phyloP scores from a whole-genome alignment of 129 eudicot species.

The Flaveria trinervia region DNA sequence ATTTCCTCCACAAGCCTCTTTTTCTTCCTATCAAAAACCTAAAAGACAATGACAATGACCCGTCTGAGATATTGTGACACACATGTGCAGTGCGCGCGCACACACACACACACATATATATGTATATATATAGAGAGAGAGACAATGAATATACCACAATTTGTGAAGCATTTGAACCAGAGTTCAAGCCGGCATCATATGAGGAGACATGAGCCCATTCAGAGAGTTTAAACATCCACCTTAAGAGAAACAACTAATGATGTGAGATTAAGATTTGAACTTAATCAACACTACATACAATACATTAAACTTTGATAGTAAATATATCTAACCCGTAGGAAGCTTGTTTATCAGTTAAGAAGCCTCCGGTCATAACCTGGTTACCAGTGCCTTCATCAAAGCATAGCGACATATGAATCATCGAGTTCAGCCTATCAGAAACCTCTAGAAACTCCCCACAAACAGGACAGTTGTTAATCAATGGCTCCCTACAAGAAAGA shows the following conservation, averaged over 20 bases:
- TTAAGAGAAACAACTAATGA: slow-evolving; percentile 33
- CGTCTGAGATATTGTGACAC: slow-evolving; percentile 18
- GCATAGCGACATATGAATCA: slow-evolving; percentile 92
- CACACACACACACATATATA: not conserved
- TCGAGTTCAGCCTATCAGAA: slow-evolving; percentile 62
- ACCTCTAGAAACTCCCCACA: slow-evolving; percentile 82
- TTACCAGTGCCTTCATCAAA: slow-evolving; percentile 98
- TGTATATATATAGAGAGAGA: too few species aligned
- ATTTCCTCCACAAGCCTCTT: slow-evolving; percentile 93
- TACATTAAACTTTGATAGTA: not conserved
- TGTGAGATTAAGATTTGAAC: slow-evolving; percentile 20
- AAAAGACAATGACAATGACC: slow-evolving; percentile 33
- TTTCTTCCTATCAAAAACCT: slow-evolving; percentile 85
- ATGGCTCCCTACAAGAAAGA: slow-evolving; percentile 67
- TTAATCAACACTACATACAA: not conserved
- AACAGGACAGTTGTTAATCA: slow-evolving; percentile 83
- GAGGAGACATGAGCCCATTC: slow-evolving; percentile 97
- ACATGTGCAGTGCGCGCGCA: not conserved
- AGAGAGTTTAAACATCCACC: slow-evolving; percentile 98
- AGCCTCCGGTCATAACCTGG: slow-evolving; percentile 92
- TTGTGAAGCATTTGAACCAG: slow-evolving; percentile 86
- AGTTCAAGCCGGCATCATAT: slow-evolving; percentile 75
- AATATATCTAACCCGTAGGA: slow-evolving; percentile 60
- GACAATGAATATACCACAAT: slow-evolving; percentile 73
- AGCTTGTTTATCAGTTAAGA: slow-evolving; percentile 96